Evolutionary conservation across 2,329 filamentous ascomycete species (phyloP).

Genomic region (Magnaporthiopsis incrustans): DNA sequence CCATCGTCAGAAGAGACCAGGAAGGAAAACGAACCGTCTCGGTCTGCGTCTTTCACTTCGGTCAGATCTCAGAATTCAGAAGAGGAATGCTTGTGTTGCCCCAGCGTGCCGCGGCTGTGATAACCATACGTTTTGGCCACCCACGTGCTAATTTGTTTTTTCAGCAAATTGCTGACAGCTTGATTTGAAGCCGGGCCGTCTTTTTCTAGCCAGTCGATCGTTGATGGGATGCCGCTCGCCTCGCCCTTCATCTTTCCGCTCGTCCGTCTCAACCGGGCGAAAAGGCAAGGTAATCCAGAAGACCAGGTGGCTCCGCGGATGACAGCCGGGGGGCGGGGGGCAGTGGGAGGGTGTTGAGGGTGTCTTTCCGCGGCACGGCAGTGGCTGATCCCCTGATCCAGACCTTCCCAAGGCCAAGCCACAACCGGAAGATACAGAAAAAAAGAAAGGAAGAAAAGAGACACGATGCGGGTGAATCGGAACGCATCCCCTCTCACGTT

Average conservation of each 20-base stretch:
- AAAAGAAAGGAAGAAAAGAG: too few relatives aligned
- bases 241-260: background rate
- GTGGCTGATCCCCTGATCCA: too few relatives aligned
- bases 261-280: background rate
- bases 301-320: background rate
- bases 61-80: background rate
- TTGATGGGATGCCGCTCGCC: background rate
- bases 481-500: background rate
- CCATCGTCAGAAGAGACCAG: background rate
- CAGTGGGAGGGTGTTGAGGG: background rate
- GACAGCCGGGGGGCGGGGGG: background rate
- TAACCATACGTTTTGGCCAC: background rate
- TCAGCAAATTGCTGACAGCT: background rate
- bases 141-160: background rate
- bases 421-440: too few relatives aligned
- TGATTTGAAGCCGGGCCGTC: too few relatives aligned
- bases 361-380: background rate
- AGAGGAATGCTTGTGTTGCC: background rate
- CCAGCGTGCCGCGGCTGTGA: background rate
- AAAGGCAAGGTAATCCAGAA: background rate
- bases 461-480: too few relatives aligned
- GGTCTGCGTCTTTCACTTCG: background rate
- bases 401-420: too few relatives aligned
- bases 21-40: background rate
- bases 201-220: background rate